Percentiles rank a stretch among this genome's conserved stretches.
Conservation (phyloP, 352 stramenopile genomes). For the Phytophthora fragariaefolia region DNA sequence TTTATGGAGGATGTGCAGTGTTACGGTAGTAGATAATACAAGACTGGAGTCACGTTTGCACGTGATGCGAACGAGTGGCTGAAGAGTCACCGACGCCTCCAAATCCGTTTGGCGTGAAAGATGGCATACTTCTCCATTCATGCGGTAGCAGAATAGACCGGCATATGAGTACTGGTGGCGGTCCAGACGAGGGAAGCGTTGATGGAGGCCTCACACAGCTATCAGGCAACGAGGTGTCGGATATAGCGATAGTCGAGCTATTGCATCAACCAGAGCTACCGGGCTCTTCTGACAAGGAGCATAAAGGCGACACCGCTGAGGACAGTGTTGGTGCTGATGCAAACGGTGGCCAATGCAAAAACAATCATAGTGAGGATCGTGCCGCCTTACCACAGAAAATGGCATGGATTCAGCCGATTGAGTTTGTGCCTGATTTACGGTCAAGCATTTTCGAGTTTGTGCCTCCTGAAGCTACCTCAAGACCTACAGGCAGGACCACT, state of each 20-base stretch:
- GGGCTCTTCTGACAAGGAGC: not conserved
- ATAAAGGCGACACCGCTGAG: not conserved
- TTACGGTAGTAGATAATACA: no score
- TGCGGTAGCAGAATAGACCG: constrained; percentile 22
- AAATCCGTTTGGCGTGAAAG: constrained; percentile 25
- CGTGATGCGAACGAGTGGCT: not conserved
- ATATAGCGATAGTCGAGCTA: constrained; percentile 28
- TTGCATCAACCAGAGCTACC: constrained; percentile 45
- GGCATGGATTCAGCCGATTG: constrained; percentile 52
- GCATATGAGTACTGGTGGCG: constrained; percentile 17
- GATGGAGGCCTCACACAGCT: not conserved
- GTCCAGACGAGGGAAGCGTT: not conserved
- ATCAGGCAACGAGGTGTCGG: constrained; percentile 9
- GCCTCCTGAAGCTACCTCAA: not conserved
- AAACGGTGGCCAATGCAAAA: not conserved
- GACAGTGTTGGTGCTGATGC: not conserved
- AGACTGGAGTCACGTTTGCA: no score
- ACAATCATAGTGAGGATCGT: constrained; percentile 4
- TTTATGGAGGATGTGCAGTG: not conserved
- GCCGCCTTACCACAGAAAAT: constrained; percentile 28
- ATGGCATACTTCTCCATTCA: constrained; percentile 12
- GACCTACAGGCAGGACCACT: not conserved
- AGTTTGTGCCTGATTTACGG: constrained; percentile 24
- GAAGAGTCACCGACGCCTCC: constrained; percentile 29
- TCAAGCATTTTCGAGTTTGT: constrained; percentile 65